These are phyloP conservation scores for Lactifluus rugatus DNA, from an alignment of 768 basidiomycete species.

Conservation along the genomic window DNA sequence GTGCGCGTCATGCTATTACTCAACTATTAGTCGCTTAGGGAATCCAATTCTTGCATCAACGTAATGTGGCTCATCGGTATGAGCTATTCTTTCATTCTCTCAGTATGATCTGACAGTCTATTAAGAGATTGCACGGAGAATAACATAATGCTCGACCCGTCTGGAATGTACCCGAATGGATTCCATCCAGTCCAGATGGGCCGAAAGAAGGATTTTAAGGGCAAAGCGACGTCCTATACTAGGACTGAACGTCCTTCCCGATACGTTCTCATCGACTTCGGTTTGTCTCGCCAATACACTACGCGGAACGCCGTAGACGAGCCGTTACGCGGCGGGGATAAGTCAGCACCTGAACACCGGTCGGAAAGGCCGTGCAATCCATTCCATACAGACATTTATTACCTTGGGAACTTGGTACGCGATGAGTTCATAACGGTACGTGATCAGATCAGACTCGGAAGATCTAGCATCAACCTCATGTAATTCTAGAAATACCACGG, in stretches of 20 bases:
- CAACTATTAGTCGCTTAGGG: constrained; percentile 13
- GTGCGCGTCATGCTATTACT: neutral
- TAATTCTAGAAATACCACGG: constrained; percentile 19
- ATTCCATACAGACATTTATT: constrained; percentile 30
- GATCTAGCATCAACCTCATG: neutral
- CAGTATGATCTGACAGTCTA: neutral
- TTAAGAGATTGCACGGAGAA: constrained; percentile 15
- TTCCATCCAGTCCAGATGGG: constrained; percentile 23
- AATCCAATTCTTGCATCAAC: constrained; percentile 21
- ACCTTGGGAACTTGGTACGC: constrained; percentile 28
- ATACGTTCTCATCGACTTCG: constrained; percentile 26
- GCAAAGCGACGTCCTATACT: constrained; percentile 19
- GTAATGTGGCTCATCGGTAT: constrained; percentile 26
- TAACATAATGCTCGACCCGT: constrained; percentile 26
- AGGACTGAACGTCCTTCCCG: constrained; percentile 23
- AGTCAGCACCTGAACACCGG: constrained; percentile 29
- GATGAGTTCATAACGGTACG: constrained; percentile 24
- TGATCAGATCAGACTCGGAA: neutral
- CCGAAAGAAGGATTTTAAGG: constrained; percentile 21
- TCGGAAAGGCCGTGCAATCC: constrained; percentile 22
- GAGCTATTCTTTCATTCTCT: neutral
- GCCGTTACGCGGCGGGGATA: constrained; percentile 34
- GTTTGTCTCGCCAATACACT: constrained; percentile 22
- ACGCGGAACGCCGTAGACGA: constrained; percentile 23
- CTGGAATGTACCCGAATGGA: constrained; percentile 21